Evolutionary conservation across 2,329 filamentous ascomycete genomes (phyloP).

Genomic region (Diaporthe amygdali): DNA sequence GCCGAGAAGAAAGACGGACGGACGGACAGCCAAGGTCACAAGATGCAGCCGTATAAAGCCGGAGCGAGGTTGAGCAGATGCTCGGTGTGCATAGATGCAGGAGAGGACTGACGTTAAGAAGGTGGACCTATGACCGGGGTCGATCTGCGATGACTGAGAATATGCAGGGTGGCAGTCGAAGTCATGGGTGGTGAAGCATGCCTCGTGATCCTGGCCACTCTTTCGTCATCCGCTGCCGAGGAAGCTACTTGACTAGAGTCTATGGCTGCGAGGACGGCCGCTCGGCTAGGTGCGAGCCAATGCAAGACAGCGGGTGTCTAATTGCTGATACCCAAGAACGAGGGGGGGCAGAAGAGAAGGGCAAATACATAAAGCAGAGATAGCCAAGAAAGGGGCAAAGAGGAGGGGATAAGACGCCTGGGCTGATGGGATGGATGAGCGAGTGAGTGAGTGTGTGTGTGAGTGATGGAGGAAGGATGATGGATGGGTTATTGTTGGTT

Average conservation of each 20-base stretch:
- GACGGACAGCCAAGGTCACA: constrained; percentile 19
- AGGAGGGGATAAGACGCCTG: neutral
- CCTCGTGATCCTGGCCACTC: constrained; percentile 25
- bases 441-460: neutral
- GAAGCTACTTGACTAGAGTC: constrained; percentile 15
- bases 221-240: constrained; percentile 24
- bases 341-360: neutral
- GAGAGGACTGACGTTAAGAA: constrained; percentile 12
- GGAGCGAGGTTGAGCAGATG: constrained; percentile 15
- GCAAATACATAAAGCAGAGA: neutral
- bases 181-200: constrained; percentile 25
- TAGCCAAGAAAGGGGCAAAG: neutral
- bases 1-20: constrained; percentile 4
- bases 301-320: neutral
- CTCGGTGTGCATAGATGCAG: constrained; percentile 9
- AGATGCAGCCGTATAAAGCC: neutral
- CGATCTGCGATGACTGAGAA: constrained; percentile 18
- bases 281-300: neutral
- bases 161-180: constrained; percentile 20
- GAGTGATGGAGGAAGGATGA: constrained; percentile 5
- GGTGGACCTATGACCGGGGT: constrained; percentile 22
- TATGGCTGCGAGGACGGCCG: neutral
- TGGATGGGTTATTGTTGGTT: too few relatives aligned
- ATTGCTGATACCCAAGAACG: neutral
- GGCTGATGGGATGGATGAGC: neutral